Evolutionary conservation across 805 yeast species (phyloP), one percentile per base, ranked within the genome.

Genomic region (Candida insectorum): DNA sequence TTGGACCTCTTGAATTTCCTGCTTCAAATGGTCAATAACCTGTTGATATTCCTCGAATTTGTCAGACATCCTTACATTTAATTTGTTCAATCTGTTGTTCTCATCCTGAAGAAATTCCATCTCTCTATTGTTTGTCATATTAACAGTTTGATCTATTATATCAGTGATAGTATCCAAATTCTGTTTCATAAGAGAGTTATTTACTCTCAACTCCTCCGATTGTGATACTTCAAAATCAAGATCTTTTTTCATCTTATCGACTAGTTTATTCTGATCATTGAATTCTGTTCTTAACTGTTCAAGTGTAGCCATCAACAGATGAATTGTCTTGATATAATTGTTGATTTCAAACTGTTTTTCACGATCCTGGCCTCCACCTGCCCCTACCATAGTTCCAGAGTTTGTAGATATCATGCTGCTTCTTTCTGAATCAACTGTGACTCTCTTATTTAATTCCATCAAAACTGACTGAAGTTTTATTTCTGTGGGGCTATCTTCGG

Each of bases 21-120:
- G 37, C 34, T 60, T 65, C 7, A 62, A 46, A 12, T 44, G 40
- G 31, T 58, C 61, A 12, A 62, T 60, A 17, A 51, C 43, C 3
- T 36, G 38, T 38, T 60, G 62, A 35, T 60, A 59, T 28, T 57
- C 54, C 10, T 52, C 52, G 14, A 61, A 50, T 28, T 56, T 60
- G 8, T 41, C 33, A 23, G 51, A 53, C 14, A 58, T 49, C 3
- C 45, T 36, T 13, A 41, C 28, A 28, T 56, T 49, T 6, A 48
- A 34, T 5, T 35, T 30, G 3, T 29, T 31, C 17, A 56, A 35
- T 15, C 54, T 39, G 14, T 40, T 24, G 29, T 55, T 55, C 29
- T 56, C 58, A 3, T 23, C 20, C 33, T 43, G 25, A 12, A 45
- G 19, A 16, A 16, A 13, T 14, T 37, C 30, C 15, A 37, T 12